phyloP scores from a whole-genome alignment of 352 stramenopile genomes.

The Blastocystis sp. region DNA sequence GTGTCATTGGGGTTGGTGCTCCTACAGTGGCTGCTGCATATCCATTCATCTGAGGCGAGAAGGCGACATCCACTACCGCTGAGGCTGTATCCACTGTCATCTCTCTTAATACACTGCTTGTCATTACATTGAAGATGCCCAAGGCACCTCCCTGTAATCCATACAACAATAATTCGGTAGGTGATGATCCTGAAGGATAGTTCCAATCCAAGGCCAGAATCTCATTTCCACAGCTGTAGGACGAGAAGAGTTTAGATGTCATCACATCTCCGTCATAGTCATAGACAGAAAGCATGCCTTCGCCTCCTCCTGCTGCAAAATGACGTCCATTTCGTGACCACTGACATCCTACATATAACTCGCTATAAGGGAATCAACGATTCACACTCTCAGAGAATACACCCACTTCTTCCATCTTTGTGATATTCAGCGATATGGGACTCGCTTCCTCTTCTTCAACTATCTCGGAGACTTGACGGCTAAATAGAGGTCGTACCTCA shows the following conservation, averaged over 20 bases:
- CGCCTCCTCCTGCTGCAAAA: slow-evolving; percentile 39
- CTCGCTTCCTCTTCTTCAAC: background rate
- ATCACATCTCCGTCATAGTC: background rate
- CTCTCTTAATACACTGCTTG: background rate
- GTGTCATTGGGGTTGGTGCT: background rate
- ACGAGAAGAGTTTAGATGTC: background rate
- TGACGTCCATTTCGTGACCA: slow-evolving; percentile 45
- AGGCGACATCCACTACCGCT: slow-evolving; percentile 14
- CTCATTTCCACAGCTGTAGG: slow-evolving; percentile 44
- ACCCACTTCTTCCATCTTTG: slow-evolving; percentile 8
- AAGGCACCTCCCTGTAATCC: background rate
- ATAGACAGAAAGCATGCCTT: slow-evolving; percentile 29
- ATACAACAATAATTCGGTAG: background rate
- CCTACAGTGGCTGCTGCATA: background rate
- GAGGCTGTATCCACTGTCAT: background rate
- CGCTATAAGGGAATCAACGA: background rate
- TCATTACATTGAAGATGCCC: background rate
- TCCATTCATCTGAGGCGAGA: slow-evolving; percentile 12
- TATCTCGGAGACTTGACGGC: background rate
- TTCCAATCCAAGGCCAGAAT: slow-evolving; percentile 32
- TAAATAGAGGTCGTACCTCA: background rate
- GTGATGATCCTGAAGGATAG: background rate
- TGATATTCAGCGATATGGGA: background rate
- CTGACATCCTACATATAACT: background rate
- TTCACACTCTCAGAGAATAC: slow-evolving; percentile 52